phyloP scores from a whole-genome alignment of 345 rosid genomes.

The Euphorbia tirucalli region DNA sequence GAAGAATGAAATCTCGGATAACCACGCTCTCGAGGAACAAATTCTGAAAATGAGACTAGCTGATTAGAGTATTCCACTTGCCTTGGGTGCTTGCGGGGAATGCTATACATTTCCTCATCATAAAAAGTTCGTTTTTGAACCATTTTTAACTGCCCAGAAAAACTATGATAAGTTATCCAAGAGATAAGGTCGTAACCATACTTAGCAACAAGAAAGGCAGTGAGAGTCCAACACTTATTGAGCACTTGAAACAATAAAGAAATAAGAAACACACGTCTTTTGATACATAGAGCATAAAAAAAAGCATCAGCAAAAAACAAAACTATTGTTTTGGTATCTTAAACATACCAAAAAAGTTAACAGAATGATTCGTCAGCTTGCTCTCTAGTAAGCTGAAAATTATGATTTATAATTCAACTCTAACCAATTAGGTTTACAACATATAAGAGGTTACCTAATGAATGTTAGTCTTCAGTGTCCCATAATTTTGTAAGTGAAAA shows the following conservation, averaged over 20 bases:
- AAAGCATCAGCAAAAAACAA: background rate
- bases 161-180: background rate
- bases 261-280: background rate
- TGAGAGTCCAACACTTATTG: background rate
- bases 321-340: too few relatives aligned
- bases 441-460: background rate
- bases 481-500: background rate
- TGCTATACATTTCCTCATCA: constrained; percentile 18
- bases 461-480: background rate
- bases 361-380: too few relatives aligned
- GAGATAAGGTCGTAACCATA: background rate
- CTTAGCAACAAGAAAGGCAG: background rate
- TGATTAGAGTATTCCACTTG: constrained; percentile 30
- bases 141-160: constrained; percentile 11
- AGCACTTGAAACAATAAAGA: background rate
- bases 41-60: constrained; percentile 20
- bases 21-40: constrained; percentile 17
- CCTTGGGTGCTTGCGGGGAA: constrained; percentile 42
- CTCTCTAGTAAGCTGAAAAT: too few relatives aligned
- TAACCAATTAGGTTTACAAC: too few relatives aligned
- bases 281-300: background rate
- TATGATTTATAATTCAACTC: too few relatives aligned
- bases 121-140: constrained; percentile 17
- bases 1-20: constrained; percentile 13
- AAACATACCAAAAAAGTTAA: too few relatives aligned